Evolutionary conservation across 176 grass and related monocot species (phyloP).

Genomic region (Eleusine indica): DNA sequence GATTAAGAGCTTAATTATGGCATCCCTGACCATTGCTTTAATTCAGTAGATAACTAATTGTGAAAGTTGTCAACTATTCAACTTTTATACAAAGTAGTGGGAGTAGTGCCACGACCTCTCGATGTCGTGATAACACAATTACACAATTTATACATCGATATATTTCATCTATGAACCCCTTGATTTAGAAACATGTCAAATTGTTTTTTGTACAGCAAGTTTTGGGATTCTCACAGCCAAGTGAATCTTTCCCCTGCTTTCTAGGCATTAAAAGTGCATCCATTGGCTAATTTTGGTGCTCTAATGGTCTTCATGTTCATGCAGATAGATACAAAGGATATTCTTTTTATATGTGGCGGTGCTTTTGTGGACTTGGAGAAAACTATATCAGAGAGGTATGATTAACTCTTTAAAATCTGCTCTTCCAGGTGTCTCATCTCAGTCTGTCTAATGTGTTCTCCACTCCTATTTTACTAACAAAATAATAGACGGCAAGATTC

Average conservation of each 20-base stretch:
- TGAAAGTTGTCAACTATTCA: neutral
- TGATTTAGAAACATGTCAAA: conserved; percentile 3
- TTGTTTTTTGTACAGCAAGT: conserved; percentile 28
- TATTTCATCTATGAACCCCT: neutral
- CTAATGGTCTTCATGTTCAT: conserved; percentile 32
- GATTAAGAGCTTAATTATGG: neutral
- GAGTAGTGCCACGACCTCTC: neutral
- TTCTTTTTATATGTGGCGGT: conserved; percentile 97
- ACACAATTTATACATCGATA: neutral
- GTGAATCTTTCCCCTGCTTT: conserved; percentile 35
- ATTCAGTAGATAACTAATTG: neutral
- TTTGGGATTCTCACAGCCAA: neutral
- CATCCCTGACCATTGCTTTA: neutral
- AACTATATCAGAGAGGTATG: conserved; percentile 93
- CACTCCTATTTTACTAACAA: neutral
- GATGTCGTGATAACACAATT: neutral
- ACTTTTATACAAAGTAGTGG: neutral
- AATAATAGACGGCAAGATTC: conserved; percentile 82
- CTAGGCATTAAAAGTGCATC: conserved; percentile 19
- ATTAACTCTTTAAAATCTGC: conserved; percentile 1
- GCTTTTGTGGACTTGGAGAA: conserved; percentile 95
- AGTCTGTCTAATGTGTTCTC: conserved; percentile 32
- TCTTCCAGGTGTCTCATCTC: conserved; percentile 27
- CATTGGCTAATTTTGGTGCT: conserved; percentile 20
- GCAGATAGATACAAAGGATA: conserved; percentile 99